Evolutionary conservation across 768 basidiomycete genomes (phyloP).

Genomic region (Clitopilus passeckerianus): DNA sequence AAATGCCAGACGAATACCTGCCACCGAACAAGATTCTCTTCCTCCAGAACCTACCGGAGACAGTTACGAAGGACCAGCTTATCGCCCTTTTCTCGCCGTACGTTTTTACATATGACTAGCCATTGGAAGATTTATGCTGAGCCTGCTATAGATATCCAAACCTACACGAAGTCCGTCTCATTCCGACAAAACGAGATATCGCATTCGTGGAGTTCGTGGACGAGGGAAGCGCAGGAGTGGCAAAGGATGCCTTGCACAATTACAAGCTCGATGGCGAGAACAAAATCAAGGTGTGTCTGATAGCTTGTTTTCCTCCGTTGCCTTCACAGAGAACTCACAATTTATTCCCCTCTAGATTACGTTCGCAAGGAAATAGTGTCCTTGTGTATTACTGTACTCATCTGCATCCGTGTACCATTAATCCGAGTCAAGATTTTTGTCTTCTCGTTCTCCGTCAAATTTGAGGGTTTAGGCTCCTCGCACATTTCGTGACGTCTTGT

Average conservation of each 20-base stretch:
- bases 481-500: no score
- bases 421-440: no score
- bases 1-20: slow-evolving; percentile 99
- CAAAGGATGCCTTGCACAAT: slow-evolving; percentile 96
- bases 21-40: slow-evolving; percentile 99
- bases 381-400: neutral
- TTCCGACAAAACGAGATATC: slow-evolving; percentile 95
- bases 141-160: slow-evolving; percentile 73
- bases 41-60: slow-evolving; percentile 94
- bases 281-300: slow-evolving; percentile 81
- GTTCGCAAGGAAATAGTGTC: slow-evolving; percentile 62
- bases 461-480: no score
- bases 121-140: neutral
- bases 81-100: slow-evolving; percentile 71
- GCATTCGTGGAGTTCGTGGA: slow-evolving; percentile 98
- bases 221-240: slow-evolving; percentile 85
- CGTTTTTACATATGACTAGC: neutral
- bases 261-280: slow-evolving; percentile 96
- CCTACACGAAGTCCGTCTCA: slow-evolving; percentile 95
- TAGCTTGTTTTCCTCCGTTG: neutral
- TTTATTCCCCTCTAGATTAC: slow-evolving; percentile 45
- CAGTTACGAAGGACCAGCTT: slow-evolving; percentile 88
- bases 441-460: no score
- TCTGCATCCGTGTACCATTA: neutral
- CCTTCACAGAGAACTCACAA: neutral